These are phyloP conservation scores for Maudiozyma turicensis DNA, from an alignment of 805 yeast species.

Conservation along the genomic window DNA sequence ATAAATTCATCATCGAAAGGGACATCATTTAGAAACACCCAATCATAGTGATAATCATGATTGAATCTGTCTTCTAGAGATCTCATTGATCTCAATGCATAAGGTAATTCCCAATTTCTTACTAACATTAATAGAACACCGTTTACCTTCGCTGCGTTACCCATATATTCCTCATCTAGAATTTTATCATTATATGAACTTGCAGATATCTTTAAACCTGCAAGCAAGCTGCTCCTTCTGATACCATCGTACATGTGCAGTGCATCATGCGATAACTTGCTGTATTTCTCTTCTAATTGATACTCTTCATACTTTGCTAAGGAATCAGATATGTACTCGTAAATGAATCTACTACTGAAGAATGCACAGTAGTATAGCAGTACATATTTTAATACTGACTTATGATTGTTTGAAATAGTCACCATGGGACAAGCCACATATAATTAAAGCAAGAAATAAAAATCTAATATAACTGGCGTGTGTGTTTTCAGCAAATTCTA, in stretches of 20 bases:
- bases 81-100: slow-evolving; percentile 68
- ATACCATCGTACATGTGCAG: slow-evolving; percentile 10
- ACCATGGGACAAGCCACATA: background rate
- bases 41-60: slow-evolving; percentile 53
- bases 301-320: background rate
- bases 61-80: slow-evolving; percentile 71
- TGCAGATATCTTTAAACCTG: slow-evolving; percentile 19
- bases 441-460: background rate
- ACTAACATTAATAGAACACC: slow-evolving; percentile 86
- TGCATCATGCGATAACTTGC: slow-evolving; percentile 7
- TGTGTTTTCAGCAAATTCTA: too few relatives aligned
- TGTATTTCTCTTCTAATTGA: background rate
- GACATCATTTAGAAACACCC: slow-evolving; percentile 73
- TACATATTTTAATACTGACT: background rate
- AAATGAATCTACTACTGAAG: background rate
- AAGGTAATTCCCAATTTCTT: slow-evolving; percentile 67
- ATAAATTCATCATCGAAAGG: slow-evolving; percentile 57
- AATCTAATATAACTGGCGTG: too few relatives aligned
- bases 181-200: slow-evolving; percentile 13
- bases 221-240: slow-evolving; percentile 7
- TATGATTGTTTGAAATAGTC: background rate
- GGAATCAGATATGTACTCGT: background rate
- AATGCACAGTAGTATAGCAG: background rate
- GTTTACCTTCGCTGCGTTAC: slow-evolving; percentile 31
- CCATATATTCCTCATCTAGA: background rate